Base-by-base conservation (phyloP, 345 rosid species). In the Pugionium dolabratum region DNA sequence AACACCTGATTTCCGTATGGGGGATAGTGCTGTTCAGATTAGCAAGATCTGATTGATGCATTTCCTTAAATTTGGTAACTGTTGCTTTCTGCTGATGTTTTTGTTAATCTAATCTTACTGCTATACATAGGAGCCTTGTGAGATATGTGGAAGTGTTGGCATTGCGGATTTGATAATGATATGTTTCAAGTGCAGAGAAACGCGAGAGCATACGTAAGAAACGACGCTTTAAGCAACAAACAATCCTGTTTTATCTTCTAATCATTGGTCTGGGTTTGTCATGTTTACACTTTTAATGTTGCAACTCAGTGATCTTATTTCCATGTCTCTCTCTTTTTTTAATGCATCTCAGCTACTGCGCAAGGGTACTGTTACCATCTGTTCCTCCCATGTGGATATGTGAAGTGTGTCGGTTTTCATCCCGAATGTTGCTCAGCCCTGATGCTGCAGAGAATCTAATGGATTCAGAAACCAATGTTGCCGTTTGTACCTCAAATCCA, bases 131-230 rank as follows among this genome's bases (percentile, higher is more conserved):
- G 36, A 45, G 49, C 62, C 63, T 63, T 71, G 75, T 63, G 64
- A 63, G 56, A 10, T 63, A 54, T 71, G 75, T 42, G 75, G 64
- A 71, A 47, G 51, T 63, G 30, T 31, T 18, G 70, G 59, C 7
- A 46, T 46, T 48, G 69, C 51, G 25, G 49, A 0, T 55, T 10
- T n/a, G 40, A 26, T 63, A 1, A 71, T 63, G 75, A 47, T 8
- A 3, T 63, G 75, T 54, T 55, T 28, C 64, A 39, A 48, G 4
- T 71, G 75, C 70, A 48, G 59, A 63, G 59, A 54, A 0, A 63
- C 75, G 1, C 47, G 69, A 11, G 75, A 71, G 70, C 75, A 71
- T 48, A 31, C 44, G 75, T 71, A 60, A 52, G 74, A 6, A 49
- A 48, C 10, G 7, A n/a, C 30, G 51, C 64, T 57, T 25, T 57